These are phyloP conservation scores for Cryoendolithus antarcticus DNA, from an alignment of 2,329 filamentous ascomycete species.

Conservation along the genomic window DNA sequence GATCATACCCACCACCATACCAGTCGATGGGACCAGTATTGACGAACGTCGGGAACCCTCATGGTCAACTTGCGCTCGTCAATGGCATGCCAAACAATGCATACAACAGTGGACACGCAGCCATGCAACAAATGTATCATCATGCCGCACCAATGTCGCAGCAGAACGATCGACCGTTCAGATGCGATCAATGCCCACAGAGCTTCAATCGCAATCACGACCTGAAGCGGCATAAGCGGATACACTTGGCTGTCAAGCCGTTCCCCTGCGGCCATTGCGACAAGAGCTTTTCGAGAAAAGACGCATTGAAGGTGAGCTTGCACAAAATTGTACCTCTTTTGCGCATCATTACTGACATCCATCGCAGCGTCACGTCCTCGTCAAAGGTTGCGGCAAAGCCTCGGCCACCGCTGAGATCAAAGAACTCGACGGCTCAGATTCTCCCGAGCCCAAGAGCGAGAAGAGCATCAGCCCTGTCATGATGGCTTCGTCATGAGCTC, in stretches of 20 bases:
- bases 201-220: slow-evolving; percentile 96
- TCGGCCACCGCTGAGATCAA: slow-evolving; percentile 22
- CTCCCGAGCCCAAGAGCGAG: slow-evolving; percentile 22
- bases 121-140: slow-evolving; percentile 54
- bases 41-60: slow-evolving; percentile 66
- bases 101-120: slow-evolving; percentile 51
- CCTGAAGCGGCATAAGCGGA: slow-evolving; percentile 87
- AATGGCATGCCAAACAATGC: slow-evolving; percentile 43
- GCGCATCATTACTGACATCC: slow-evolving; percentile 16
- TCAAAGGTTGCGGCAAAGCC: slow-evolving; percentile 53
- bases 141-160: slow-evolving; percentile 38
- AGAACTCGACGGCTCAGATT: slow-evolving; percentile 24
- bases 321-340: background rate
- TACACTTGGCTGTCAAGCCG: slow-evolving; percentile 89
- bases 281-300: slow-evolving; percentile 93
- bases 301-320: slow-evolving; percentile 77
- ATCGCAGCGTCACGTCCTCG: slow-evolving; percentile 50
- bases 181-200: slow-evolving; percentile 83
- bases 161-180: slow-evolving; percentile 75
- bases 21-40: slow-evolving; percentile 57
- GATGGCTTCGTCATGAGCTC: slow-evolving; percentile 12
- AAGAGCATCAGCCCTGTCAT: slow-evolving; percentile 21
- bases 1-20: slow-evolving; percentile 32
- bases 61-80: slow-evolving; percentile 59
- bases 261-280: slow-evolving; percentile 86